Evolutionary conservation across 2,329 filamentous ascomycete species (phyloP).

Genomic region (Chrysosporium keratinophilum): DNA sequence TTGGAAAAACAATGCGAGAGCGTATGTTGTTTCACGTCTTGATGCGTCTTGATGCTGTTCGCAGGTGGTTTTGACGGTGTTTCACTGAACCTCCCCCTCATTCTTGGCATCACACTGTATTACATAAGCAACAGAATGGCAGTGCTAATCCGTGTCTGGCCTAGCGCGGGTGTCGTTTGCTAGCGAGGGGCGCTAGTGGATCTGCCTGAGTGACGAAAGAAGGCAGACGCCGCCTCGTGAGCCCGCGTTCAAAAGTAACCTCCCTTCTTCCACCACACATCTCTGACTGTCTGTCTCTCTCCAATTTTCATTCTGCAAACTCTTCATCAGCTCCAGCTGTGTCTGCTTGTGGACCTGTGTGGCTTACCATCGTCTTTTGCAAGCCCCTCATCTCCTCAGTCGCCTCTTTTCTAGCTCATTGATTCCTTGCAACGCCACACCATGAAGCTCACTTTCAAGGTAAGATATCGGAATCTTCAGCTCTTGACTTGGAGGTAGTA

Average conservation of each 20-base stretch:
- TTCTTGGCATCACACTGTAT: background rate
- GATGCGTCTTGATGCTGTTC: background rate
- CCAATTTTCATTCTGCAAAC: background rate
- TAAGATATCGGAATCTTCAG: slow-evolving; percentile 7
- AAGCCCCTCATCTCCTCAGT: background rate
- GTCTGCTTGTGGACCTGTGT: background rate
- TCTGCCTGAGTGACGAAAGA: slow-evolving; percentile 12
- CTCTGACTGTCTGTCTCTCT: background rate
- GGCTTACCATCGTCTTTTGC: background rate
- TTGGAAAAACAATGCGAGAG: too few relatives aligned
- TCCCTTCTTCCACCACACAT: background rate
- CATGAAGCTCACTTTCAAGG: slow-evolving; percentile 20
- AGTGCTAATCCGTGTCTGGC: background rate
- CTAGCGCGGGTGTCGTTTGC: background rate
- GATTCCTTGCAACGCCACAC: slow-evolving; percentile 10
- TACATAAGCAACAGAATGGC: background rate
- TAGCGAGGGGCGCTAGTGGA: slow-evolving; percentile 11
- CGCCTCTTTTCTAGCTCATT: background rate
- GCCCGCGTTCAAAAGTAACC: background rate
- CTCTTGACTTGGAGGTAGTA: background rate
- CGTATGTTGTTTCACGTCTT: background rate
- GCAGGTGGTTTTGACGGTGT: background rate
- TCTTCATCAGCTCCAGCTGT: background rate
- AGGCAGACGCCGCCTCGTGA: slow-evolving; percentile 11
- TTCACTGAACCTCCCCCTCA: background rate